Percentiles rank a stretch among this genome's conserved stretches.
Evolutionary conservation across 139 green algal genomes (phyloP).

Genomic region (Desmodesmus armatus): DNA sequence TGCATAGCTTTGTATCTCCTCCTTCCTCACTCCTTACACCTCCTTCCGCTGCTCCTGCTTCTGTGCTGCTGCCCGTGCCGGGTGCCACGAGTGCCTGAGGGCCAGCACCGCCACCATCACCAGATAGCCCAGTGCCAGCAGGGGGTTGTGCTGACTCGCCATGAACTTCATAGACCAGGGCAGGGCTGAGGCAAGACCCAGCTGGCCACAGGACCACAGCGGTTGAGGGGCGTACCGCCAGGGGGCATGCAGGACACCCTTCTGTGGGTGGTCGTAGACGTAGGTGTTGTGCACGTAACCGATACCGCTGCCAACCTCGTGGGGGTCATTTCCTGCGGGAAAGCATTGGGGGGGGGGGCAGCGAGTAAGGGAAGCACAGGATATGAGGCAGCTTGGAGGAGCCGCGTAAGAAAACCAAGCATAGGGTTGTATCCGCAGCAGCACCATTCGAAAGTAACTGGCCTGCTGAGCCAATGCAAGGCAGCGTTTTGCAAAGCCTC

Average conservation of each 20-base stretch:
- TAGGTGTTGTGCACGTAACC: constrained; percentile 87
- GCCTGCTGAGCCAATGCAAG: no score
- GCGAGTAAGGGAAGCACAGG: not conserved
- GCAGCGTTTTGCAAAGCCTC: no score
- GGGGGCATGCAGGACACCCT: constrained; percentile 76
- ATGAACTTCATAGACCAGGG: constrained; percentile 37
- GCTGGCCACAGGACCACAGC: constrained; percentile 68
- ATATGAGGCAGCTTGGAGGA: not conserved
- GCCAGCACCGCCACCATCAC: constrained; percentile 20
- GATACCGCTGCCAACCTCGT: constrained; percentile 79
- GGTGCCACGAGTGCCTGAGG: constrained; percentile 38
- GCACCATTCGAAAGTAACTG: no score
- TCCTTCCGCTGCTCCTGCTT: constrained; percentile 3
- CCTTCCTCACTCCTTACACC: no score
- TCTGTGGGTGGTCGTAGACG: constrained; percentile 84
- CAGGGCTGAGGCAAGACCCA: constrained; percentile 55
- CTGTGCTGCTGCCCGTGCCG: no score
- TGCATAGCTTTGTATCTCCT: no score
- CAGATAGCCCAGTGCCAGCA: constrained; percentile 22
- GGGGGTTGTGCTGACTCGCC: constrained; percentile 13
- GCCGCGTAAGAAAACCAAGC: no score
- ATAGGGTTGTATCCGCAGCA: no score
- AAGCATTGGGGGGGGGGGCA: not conserved
- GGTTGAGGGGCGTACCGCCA: constrained; percentile 73
- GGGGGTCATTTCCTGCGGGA: constrained; percentile 42